phyloP scores from a whole-genome alignment of 2,329 filamentous ascomycete species.

The Verticillium dahliae region DNA sequence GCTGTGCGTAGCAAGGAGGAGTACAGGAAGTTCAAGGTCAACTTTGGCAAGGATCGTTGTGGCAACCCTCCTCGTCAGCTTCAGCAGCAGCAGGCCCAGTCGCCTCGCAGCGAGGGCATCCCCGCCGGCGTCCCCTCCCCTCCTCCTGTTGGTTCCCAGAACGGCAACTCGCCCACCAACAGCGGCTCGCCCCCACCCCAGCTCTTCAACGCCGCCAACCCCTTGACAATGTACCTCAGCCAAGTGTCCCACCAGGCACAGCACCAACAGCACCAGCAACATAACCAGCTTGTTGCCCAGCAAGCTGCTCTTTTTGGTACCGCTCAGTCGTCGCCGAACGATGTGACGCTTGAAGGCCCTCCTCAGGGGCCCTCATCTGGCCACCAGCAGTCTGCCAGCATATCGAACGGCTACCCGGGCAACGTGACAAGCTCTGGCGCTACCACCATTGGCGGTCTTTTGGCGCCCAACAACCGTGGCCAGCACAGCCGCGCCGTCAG shows the following conservation, averaged over 20 bases:
- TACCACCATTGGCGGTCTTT: slow-evolving; percentile 68
- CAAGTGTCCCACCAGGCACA: slow-evolving; percentile 70
- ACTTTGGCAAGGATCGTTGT: slow-evolving; percentile 98
- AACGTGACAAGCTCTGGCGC: slow-evolving; percentile 48
- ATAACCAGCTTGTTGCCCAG: slow-evolving; percentile 65
- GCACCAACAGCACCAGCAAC: slow-evolving; percentile 68
- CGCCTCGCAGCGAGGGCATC: slow-evolving; percentile 57
- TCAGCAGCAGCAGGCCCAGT: slow-evolving; percentile 48
- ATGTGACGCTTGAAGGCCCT: slow-evolving; percentile 51
- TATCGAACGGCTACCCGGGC: slow-evolving; percentile 56
- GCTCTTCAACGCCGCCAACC: slow-evolving; percentile 84
- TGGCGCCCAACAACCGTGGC: slow-evolving; percentile 62
- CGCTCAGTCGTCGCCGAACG: slow-evolving; percentile 52
- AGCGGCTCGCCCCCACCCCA: slow-evolving; percentile 27
- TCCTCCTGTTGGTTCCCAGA: slow-evolving; percentile 13
- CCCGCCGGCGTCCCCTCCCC: slow-evolving; percentile 35
- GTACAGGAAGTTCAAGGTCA: slow-evolving; percentile 98
- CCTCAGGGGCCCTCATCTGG: slow-evolving; percentile 53
- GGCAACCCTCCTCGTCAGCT: slow-evolving; percentile 92
- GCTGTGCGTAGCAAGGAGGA: slow-evolving; percentile 91
- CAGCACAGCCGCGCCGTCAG: slow-evolving; percentile 80
- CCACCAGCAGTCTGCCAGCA: slow-evolving; percentile 61
- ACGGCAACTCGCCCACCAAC: slow-evolving; percentile 48
- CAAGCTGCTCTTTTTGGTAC: slow-evolving; percentile 78
- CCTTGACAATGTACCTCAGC: slow-evolving; percentile 86